Base-by-base conservation (phyloP, 1,284 basidiomycete species). In the Golubevia pallescens region DNA sequence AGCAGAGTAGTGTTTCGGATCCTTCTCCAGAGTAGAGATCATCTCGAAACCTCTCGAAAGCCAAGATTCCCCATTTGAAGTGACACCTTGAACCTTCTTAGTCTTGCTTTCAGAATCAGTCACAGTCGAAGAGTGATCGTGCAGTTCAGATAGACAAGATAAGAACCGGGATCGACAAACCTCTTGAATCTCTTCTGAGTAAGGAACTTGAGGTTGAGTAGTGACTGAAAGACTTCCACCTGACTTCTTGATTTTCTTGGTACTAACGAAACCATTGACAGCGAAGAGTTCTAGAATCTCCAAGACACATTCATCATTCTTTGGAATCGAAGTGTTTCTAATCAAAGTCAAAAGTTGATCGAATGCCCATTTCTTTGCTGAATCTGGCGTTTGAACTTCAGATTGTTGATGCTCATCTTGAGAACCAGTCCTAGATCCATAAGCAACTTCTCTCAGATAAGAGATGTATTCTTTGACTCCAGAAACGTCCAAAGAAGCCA, bases 321-420 rank as follows among this genome's bases (percentile, higher is more conserved):
- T 95, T 6, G 93, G 93, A 52, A 97, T 90, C 0, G 91, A 89
- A 4, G 90, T 90, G 80, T 94, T 95, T 62, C 92, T 91, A 68
- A 95, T 88, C 51, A 97, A 89, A 7, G 90, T 89, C 8, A 90
- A 87, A 24, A 97, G 87, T 87, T 98, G 96, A 66, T 97, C 94
- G 57, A 93, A 89, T 21, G 93, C 90, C 95, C 95, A 98, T 53
- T 86, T 87, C 61, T 80, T 67, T 62, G 73, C 70, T 60, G 69
- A 63, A 57, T 57, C 57, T 68, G 28, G 69, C 66, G 57, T 70
- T 64, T 6, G 4, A 56, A 23, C 62, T 75, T 74, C 42, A 68
- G 65, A 59, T n/a, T 60, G 57, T 52, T 66, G 24, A 4, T 57
- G 8, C 24, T 63, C 52, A 62, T 62, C 34, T 52, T 21, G 38